Evolutionary conservation across 2,329 filamentous ascomycete species (phyloP), one percentile per base, ranked within the genome.

Genomic region (Colletotrichum gigasporum): DNA sequence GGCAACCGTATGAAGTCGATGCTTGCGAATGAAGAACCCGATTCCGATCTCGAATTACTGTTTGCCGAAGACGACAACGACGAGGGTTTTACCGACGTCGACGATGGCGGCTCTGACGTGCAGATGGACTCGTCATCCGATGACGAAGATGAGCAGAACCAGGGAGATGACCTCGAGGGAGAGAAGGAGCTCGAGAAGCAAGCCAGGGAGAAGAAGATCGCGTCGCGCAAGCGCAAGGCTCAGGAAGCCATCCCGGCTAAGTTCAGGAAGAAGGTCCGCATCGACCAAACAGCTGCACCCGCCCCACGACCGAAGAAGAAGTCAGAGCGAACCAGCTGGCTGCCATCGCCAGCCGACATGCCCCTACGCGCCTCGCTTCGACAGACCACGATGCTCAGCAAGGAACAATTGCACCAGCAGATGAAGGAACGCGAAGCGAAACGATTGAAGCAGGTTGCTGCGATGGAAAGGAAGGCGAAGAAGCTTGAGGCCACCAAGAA

Each of bases 61-160:
- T 93, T 93, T 70, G 88, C 89, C 67, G 90, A 92, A 73, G 88
- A 90, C 64, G 92, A 87, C 60, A 83, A 91, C 63, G 89, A 91
- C 70, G 82, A 82, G 62, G 85, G 91, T 66, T 90, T 94, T 77
- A 89, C 87, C 56, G 91, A 94, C 71, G 87, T 84, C 6, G 90
- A 87, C 45, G 85, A 84, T 10, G 86, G 86, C 56, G 87, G 81
- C 2, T 92, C 91, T 2, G 95, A 97, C 73, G 89, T 92, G 69
- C 90, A 92, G 47, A 90, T 97, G 82, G 93, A 96, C 71, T 94
- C 91, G 12, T 96, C 93, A 0, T 92, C 89, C 0, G 91, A 93
- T 68, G 91, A 94, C 47, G 93, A 96, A 50, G 93, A 96, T 65
- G 90, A 93, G 62, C 89, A 88, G 53, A 83, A 90, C 63, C 77